phyloP scores from a whole-genome alignment of 108 stramenopile genomes.

The Discostella pseudostelligera region DNA sequence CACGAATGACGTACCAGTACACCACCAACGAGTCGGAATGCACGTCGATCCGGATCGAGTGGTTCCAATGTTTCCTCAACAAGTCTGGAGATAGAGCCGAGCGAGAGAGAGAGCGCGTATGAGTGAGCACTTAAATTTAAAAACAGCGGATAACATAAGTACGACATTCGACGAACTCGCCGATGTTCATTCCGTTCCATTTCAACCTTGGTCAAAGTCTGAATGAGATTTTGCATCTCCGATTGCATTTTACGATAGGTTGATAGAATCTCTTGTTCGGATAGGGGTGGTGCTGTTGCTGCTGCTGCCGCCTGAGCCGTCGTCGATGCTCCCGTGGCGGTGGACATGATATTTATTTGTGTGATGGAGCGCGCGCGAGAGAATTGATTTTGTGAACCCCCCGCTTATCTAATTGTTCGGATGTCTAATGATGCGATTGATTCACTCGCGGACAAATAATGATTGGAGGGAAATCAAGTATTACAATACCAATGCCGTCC shows the following conservation, averaged over 20 bases:
- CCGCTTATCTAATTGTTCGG: too few relatives aligned
- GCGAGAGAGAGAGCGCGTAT: neutral
- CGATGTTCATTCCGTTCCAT: conserved; percentile 52
- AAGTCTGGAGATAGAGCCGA: conserved; percentile 32
- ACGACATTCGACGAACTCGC: too few relatives aligned
- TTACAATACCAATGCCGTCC: too few relatives aligned
- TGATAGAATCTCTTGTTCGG: conserved; percentile 49
- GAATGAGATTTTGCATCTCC: conserved; percentile 57
- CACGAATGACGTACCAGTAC: conserved; percentile 58
- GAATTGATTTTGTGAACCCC: too few relatives aligned
- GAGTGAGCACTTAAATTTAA: neutral
- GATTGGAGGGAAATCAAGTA: too few relatives aligned
- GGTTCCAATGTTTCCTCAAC: conserved; percentile 92
- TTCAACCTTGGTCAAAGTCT: conserved; percentile 62
- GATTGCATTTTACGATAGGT: conserved; percentile 55
- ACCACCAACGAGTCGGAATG: conserved; percentile 91
- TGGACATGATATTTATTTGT: too few relatives aligned
- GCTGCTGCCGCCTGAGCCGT: neutral
- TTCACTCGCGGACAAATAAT: too few relatives aligned
- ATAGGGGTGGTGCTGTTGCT: conserved; percentile 30
- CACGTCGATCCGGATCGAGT: conserved; percentile 82
- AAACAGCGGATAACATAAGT: too few relatives aligned
- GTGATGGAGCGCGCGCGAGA: too few relatives aligned
- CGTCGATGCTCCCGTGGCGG: neutral
- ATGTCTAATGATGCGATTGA: too few relatives aligned